Evolutionary conservation across 768 basidiomycete genomes (phyloP), one percentile per base, ranked within the genome.

Genomic region (Kwoniella dendrophila): DNA sequence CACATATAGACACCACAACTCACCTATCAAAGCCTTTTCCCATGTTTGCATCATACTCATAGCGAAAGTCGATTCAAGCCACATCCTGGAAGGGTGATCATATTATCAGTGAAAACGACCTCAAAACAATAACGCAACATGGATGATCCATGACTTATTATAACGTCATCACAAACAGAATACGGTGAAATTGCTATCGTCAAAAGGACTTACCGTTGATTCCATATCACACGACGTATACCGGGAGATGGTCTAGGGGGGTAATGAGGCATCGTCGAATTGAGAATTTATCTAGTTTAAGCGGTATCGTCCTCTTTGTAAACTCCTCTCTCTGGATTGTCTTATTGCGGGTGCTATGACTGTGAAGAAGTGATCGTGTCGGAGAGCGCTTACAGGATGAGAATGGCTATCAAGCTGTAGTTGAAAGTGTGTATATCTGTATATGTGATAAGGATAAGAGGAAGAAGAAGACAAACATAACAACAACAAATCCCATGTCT

Each of bases 1-100:
- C 44, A 45, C 18, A n/a, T 38, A 63, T 48, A 45, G 52, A 45
- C 16, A 27, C 33, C 52, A 2, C 24, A 24, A 82, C 87, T 73
- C 72, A 87, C 87, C 71, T 59, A 85, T 81, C 36, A 87, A 73
- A 47, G 84, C 69, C 69, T 86, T 86, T 81, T 88, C 88, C 88
- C 87, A 88, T 60, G 84, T 82, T 72, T 89, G 86, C 59, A 88
- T 77, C 69, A 87, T 82, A 29, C 82, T 81, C 40, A 87, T 78
- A 5, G 82, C 87, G 62, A 86, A 85, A 0, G 86, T 86, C 2
- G 83, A 79, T 73, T 87, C 86, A 33, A 88, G 75, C 80, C 84
- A 81, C 53, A 87, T 74, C 63, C 84, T 78, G 40, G 3, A 10
- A 30, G n/a, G n/a, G n/a, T n/a, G n/a, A n/a, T n/a, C n/a, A n/a